Evolutionary conservation across 345 rosid genomes (phyloP).

Genomic region (Ceriops tagal): DNA sequence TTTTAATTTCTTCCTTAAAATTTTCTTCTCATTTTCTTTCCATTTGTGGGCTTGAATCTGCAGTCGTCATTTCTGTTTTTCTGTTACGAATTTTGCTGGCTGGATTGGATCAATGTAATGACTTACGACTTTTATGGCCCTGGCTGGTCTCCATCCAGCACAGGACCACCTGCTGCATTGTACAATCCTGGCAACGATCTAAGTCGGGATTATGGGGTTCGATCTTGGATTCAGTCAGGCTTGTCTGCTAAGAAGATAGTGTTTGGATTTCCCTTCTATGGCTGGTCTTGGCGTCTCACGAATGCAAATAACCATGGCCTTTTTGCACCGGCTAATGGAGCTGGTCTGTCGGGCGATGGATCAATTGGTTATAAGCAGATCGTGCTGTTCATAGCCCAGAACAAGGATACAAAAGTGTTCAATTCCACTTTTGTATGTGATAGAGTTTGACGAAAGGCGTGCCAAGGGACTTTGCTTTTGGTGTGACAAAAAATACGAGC

Average conservation of each 20-base stretch:
- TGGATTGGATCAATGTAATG: slow-evolving; percentile 27
- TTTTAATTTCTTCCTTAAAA: too few relatives aligned
- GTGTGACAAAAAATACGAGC: too few relatives aligned
- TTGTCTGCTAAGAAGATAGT: slow-evolving; percentile 18
- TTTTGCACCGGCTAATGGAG: slow-evolving; percentile 20
- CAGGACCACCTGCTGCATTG: slow-evolving; percentile 26
- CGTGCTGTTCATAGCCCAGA: slow-evolving; percentile 14
- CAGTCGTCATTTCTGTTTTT: too few relatives aligned
- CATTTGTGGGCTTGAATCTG: too few relatives aligned
- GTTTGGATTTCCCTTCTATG: slow-evolving; percentile 26
- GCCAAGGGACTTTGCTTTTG: too few relatives aligned
- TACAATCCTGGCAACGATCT: slow-evolving; percentile 12
- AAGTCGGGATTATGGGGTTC: slow-evolving; percentile 16
- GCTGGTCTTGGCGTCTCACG: slow-evolving; percentile 21
- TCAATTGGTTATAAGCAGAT: slow-evolving; percentile 11
- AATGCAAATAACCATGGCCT: slow-evolving; percentile 18
- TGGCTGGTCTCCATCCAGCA: slow-evolving; percentile 14
- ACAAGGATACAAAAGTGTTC: background rate
- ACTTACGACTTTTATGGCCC: slow-evolving; percentile 26
- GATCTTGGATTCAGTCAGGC: slow-evolving; percentile 21
- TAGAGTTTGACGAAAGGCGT: background rate
- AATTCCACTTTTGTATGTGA: slow-evolving; percentile 8
- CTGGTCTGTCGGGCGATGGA: slow-evolving; percentile 12
- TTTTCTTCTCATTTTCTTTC: too few relatives aligned
- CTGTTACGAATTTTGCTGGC: too few relatives aligned